Base-by-base conservation (phyloP, 805 yeast species). In the Schizosaccharomyces cryophilus region DNA sequence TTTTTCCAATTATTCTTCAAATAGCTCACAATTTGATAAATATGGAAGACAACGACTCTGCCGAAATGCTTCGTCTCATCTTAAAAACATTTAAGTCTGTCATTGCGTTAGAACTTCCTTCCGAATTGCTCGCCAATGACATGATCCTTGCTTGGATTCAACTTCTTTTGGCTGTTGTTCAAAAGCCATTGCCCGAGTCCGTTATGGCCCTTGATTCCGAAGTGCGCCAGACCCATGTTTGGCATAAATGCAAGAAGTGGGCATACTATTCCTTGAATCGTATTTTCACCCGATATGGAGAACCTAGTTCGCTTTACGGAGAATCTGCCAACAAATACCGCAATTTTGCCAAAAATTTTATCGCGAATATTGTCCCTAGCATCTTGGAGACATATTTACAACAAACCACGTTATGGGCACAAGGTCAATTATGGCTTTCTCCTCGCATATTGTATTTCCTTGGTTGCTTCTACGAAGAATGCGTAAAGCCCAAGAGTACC, bases 161-260 rank as follows among this genome's bases (percentile, higher is more conserved):
- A 61, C 78, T 93, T 64, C 90, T 87, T 66, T 82, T 86, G 54
- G 74, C 77, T 9, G 78, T 85, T 4, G 80, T 87, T 60, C 78
- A 78, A 64, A 76, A 80, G 72, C 74, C 73, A 7, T 72, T 82
- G 24, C 93, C 95, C 1, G 63, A 68, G 0, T 75, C 77, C 54
- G 79, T 80, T 1, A 63, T 75, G 63, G 73, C 75, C 21, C 66
- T 78, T n/a, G 81, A 80, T 59, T 75, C 74, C 6, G 77, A 78
- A 26, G 83, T 80, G 51, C 74, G 80, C 60, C 74, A 72, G 59
- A 65, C 71, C 24, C 74, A 78, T 66, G 83, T 80, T 59, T 85
- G 84, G 84, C 82, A 74, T 68, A 90, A 81, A 72, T 79, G 81
- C 66, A 89, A 78, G 73, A 93, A 90, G 70, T 90, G 97, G 96